A percentile compares a stretch with the other conserved stretches of the same genome.
phyloP scores from a whole-genome alignment of 1,139 yeast species.

The Suhomyces maxii region DNA sequence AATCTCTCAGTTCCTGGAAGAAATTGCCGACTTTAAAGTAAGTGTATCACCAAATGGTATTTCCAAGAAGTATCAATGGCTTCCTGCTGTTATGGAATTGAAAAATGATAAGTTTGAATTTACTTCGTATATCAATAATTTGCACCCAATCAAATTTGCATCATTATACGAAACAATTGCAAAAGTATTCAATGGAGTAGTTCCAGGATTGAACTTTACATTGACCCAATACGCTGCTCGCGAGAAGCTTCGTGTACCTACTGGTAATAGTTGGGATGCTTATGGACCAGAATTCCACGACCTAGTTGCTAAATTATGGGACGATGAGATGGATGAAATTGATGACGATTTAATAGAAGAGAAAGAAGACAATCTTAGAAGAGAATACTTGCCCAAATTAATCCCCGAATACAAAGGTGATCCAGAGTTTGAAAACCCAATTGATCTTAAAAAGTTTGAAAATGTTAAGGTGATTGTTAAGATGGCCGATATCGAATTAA shows the following conservation, averaged over 20 bases:
- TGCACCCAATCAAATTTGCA: constrained; percentile 30
- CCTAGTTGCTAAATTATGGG: constrained; percentile 3
- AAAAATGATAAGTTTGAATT: constrained; percentile 17
- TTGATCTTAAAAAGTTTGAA: constrained; percentile 22
- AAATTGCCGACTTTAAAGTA: no score
- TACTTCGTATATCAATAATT: constrained; percentile 40
- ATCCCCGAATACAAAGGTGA: constrained; percentile 16
- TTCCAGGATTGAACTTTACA: constrained; percentile 33
- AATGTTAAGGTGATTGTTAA: constrained; percentile 41
- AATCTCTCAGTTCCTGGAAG: no score
- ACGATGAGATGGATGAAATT: constrained; percentile 8
- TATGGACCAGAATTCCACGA: constrained; percentile 18
- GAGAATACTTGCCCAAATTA: constrained; percentile 16
- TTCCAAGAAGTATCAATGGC: no score
- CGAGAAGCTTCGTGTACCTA: constrained; percentile 18
- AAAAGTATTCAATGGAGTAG: constrained; percentile 25
- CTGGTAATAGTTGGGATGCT: constrained; percentile 16
- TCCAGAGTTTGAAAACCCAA: constrained; percentile 10
- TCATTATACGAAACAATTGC: constrained; percentile 30
- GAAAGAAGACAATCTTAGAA: constrained; percentile 10
- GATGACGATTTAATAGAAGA: constrained; percentile 7
- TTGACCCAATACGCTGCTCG: constrained; percentile 26
- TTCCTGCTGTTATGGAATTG: constrained; percentile 10
- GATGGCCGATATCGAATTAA: constrained; percentile 42
- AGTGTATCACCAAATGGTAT: no score